Conservation (phyloP, 139 green algal genomes). For the Closterium sp. region DNA sequence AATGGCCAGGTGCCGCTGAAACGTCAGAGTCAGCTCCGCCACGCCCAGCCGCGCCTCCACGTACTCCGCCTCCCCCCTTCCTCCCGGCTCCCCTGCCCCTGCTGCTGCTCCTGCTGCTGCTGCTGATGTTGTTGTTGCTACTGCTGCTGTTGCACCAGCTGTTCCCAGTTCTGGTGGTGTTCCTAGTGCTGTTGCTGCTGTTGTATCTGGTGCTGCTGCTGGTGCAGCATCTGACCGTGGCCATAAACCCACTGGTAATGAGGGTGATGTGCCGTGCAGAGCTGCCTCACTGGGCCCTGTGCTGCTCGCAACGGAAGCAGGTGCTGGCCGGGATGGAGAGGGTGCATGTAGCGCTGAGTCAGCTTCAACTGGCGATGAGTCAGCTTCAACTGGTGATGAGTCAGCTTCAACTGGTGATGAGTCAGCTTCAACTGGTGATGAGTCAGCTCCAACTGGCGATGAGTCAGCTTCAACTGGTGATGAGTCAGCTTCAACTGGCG, state of each 20-base stretch:
- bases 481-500: too few species aligned
- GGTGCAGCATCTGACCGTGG: too few species aligned
- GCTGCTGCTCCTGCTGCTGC: background rate
- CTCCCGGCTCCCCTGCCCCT: background rate
- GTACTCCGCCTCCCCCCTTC: background rate
- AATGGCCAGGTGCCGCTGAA: background rate
- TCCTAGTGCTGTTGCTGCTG: background rate
- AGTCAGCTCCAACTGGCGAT: too few species aligned
- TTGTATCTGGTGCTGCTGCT: background rate
- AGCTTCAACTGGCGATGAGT: background rate
- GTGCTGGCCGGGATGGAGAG: background rate
- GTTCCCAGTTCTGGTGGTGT: background rate
- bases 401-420: too few species aligned
- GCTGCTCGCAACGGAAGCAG: background rate
- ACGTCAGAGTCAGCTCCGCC: conserved; percentile 7
- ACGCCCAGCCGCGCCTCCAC: background rate
- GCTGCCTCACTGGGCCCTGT: background rate
- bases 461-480: too few species aligned
- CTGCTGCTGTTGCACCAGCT: background rate
- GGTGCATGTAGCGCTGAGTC: background rate
- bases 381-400: background rate
- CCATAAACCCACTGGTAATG: too few species aligned
- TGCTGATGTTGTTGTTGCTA: background rate
- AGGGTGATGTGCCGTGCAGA: background rate
- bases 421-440: background rate